Evolutionary conservation across 2,329 filamentous ascomycete species (phyloP), one percentile per base, ranked within the genome.

Genomic region (Neopestalotiopsis clavispora): DNA sequence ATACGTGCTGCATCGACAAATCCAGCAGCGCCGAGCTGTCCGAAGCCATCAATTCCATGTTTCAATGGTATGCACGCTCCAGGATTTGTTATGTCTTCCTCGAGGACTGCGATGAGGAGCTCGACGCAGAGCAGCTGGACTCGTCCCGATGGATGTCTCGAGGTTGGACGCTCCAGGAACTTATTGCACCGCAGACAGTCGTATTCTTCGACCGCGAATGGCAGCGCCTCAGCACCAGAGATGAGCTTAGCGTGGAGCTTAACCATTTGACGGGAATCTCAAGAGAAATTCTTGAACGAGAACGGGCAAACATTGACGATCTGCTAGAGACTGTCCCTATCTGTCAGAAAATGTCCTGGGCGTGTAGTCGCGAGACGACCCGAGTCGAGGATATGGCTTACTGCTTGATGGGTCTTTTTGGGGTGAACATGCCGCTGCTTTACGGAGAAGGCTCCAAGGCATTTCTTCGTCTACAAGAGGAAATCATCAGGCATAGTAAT

Each of bases 131-230:
- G 13, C 7, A 0, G 17, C 28, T 20, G 28, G n/a, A 1, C 32
- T 9, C 14, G 32, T n/a, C n/a, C 14, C 40, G 57, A 17, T 67
- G 66, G 66, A 62, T 67, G 3, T 62, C 32, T 58, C 56, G 64
- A 9, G 64, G 64, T 7, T 66, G 49, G 64, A 66, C 64, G n/a
- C 64, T 66, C 4, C 49, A 66, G 30, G 64, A 66, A 17, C 45
- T 66, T 12, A 30, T 68, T 20, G 67, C 67, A 4, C 62, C 67
- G 23, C 12, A 12, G 28, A 42, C 49, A 23, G 34, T 66, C 32
- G 38, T 45, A 1, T 68, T 68, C 67, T 68, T 74, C 60, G 12
- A 34, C n/a, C 28, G 10, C 2, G 7, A 14, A 2, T 61, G 59
- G 59, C 4, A 23, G 3, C n/a, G 1, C 12, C 17, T 61, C 30